phyloP scores from a whole-genome alignment of 1,284 basidiomycete genomes.

The Ustilago loliicola region DNA sequence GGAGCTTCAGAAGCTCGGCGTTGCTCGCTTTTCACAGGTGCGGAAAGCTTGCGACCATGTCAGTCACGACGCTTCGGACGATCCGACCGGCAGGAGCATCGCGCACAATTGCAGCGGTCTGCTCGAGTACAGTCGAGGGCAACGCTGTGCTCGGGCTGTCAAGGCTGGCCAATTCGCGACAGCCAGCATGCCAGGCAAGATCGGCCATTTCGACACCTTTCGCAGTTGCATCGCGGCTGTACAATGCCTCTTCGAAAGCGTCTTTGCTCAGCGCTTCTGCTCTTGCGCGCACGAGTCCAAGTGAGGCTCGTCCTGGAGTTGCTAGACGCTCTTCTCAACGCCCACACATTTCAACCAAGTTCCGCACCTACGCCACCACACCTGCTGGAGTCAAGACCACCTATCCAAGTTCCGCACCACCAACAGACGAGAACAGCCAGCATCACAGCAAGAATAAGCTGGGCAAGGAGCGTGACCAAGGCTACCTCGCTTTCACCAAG shows the following conservation, averaged over 20 bases:
- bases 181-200: no score
- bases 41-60: conserved; percentile 5
- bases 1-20: neutral
- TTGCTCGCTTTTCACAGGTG: neutral
- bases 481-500: conserved; percentile 64
- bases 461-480: conserved; percentile 39
- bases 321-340: neutral
- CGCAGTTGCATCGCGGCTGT: neutral
- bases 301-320: neutral
- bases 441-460: conserved; percentile 23
- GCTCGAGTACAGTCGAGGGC: neutral
- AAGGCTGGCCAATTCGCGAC: neutral
- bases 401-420: conserved; percentile 47
- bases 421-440: conserved; percentile 42
- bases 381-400: conserved; percentile 52
- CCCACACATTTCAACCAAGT: no score
- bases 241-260: neutral
- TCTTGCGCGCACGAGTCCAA: neutral
- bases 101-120: neutral
- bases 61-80: conserved; percentile 15
- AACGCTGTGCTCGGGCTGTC: conserved; percentile 3
- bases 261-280: neutral
- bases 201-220: neutral
- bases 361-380: conserved; percentile 34
- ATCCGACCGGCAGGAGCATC: conserved; percentile 15